Evolutionary conservation across 257 asterid species (phyloP).

Genomic region (Echium plantagineum): DNA sequence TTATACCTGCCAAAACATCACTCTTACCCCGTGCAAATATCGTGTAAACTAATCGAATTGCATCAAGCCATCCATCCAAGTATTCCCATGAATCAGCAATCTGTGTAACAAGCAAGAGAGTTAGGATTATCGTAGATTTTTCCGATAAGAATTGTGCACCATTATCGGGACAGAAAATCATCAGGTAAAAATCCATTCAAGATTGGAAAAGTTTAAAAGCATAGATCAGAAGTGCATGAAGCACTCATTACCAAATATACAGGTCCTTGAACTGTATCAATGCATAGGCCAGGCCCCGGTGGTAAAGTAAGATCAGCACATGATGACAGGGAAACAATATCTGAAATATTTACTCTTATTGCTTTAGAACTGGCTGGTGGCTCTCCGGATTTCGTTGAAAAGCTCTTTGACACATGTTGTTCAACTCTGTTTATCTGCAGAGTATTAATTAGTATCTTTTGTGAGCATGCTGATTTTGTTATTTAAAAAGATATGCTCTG

Average conservation of each 20-base stretch:
- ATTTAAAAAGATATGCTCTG: not conserved
- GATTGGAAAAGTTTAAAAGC: not conserved
- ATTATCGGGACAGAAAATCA: too few relatives aligned
- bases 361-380: constrained; percentile 20
- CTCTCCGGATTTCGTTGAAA: constrained; percentile 54
- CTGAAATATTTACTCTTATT: constrained; percentile 56
- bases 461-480: not conserved
- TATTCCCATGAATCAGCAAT: constrained; percentile 96
- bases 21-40: constrained; percentile 85
- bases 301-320: constrained; percentile 95
- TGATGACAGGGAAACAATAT: constrained; percentile 65
- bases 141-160: too few relatives aligned
- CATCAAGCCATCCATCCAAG: constrained; percentile 97
- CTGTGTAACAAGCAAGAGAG: constrained; percentile 24
- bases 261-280: constrained; percentile 69
- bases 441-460: not conserved
- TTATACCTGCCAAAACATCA: constrained; percentile 89
- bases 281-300: constrained; percentile 92
- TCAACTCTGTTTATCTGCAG: constrained; percentile 49
- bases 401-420: constrained; percentile 39
- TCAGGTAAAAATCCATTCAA: not conserved
- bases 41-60: constrained; percentile 86
- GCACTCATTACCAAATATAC: constrained; percentile 48
- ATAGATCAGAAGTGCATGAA: not conserved
- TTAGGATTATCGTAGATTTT: not conserved